These are phyloP conservation scores for Suillus tomentosus DNA, from an alignment of 768 basidiomycete genomes.

Conservation along the genomic window DNA sequence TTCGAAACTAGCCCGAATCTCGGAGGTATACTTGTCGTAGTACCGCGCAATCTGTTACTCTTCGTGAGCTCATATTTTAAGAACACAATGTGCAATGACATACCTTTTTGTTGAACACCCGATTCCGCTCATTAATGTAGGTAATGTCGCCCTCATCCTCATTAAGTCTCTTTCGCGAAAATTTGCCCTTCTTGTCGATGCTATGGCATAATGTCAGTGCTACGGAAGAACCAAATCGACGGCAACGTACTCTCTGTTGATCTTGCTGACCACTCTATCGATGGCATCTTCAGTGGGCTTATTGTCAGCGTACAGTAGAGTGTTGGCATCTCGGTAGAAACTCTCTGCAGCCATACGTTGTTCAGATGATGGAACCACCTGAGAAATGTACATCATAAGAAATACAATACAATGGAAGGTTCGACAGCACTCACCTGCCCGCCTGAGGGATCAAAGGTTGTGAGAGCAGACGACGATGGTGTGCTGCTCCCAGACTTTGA, in stretches of 20 bases:
- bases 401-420: constrained; percentile 1
- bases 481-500: constrained; percentile 39
- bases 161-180: constrained; percentile 86
- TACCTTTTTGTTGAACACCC: constrained; percentile 98
- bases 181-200: constrained; percentile 87
- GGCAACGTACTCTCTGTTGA: constrained; percentile 85
- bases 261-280: constrained; percentile 86
- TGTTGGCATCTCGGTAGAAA: constrained; percentile 93
- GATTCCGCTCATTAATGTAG: constrained; percentile 98
- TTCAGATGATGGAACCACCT: constrained; percentile 56
- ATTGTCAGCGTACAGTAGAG: constrained; percentile 90
- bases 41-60: constrained; percentile 79
- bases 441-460: constrained; percentile 55
- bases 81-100: constrained; percentile 12
- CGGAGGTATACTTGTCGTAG: constrained; percentile 95
- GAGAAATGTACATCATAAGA: constrained; percentile 16
- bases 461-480: constrained; percentile 37
- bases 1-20: constrained; percentile 97
- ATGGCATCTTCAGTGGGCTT: constrained; percentile 96
- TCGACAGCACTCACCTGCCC: constrained; percentile 37
- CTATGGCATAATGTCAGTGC: constrained; percentile 38
- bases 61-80: constrained; percentile 3
- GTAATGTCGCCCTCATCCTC: constrained; percentile 96
- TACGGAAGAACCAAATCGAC: background rate
- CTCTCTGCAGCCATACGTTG: constrained; percentile 75